Base-by-base conservation (phyloP, 768 basidiomycete genomes). In the Boletus edulis region DNA sequence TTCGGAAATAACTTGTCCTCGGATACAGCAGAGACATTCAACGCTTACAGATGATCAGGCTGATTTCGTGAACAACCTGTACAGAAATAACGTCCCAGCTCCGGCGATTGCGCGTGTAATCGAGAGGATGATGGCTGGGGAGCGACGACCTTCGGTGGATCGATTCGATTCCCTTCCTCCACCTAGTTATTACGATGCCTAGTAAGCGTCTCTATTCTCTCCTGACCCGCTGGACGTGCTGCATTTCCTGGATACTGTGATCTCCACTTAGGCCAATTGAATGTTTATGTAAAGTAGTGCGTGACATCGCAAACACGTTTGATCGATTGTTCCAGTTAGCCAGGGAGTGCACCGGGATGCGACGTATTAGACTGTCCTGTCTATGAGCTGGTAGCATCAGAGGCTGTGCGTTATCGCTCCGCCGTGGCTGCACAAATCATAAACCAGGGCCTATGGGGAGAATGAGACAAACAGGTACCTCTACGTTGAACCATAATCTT, bases 71-170 rank as follows among this genome's bases (percentile, higher is more conserved):
- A 60, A 61, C 24, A 54, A 14, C 38, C 34, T 63, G 29, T 58
- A 58, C 15, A 18, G 40, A 31, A 58, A 61, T 15, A 60, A 56
- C 24, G 46, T 63, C 17, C 62, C 63, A 8, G 51, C 59, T 2
- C 39, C 22, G n/a, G 63, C 54, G 40, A 48, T 63, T 17, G 58
- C 59, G 8, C 56, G 62, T 3, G 59, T 63, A 14, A 64, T 63
- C 37, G 62, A 60, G 44, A 41, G 63, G 27, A 63, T 64, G 56
- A 52, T 64, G 17, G 56, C 62, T 35, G 54, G 56, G 29, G 59
- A 61, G 17, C 51, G 22, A 40, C 51, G 34, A 3, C 54, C 56
- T 45, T n/a, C 3, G 8, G 48, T 61, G 5, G 56, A 58, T 27
- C 51, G 20, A 20, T 44, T 57, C 18, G 59, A 49, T 22, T 55